These are phyloP conservation scores for Ophiosphaerella herpotricha DNA, from an alignment of 2,329 filamentous ascomycete species.

Conservation along the genomic window DNA sequence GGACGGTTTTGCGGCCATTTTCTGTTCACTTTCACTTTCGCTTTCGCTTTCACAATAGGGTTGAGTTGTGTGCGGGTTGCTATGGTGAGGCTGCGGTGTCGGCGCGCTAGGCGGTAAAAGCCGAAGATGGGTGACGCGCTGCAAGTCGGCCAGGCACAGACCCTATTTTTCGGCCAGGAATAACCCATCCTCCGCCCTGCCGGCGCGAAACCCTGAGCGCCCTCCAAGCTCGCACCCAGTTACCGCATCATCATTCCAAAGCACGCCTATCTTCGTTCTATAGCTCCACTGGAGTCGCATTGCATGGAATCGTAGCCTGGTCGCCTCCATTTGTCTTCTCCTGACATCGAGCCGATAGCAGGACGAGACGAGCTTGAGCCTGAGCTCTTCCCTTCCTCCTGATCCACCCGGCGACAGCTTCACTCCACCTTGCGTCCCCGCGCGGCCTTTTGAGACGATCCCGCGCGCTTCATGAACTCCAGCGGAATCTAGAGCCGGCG, in stretches of 20 bases:
- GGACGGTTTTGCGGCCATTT: no score
- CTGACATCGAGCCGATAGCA: slow-evolving; percentile 15
- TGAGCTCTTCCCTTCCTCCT: slow-evolving; percentile 28
- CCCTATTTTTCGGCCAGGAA: slow-evolving; percentile 5
- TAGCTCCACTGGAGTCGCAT: slow-evolving; percentile 21
- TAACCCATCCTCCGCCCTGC: slow-evolving; percentile 1
- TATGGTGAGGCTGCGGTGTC: no score
- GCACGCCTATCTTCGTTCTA: slow-evolving; percentile 3
- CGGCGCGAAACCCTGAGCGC: slow-evolving; percentile 12
- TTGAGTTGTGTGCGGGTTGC: no score
- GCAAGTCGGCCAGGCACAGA: background rate
- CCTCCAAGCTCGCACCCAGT: slow-evolving; percentile 13
- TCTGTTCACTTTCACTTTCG: no score
- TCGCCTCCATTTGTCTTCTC: slow-evolving; percentile 12
- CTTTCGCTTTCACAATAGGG: no score
- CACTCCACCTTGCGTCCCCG: slow-evolving; percentile 9
- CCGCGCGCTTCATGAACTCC: slow-evolving; percentile 29
- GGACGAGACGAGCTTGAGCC: slow-evolving; percentile 32
- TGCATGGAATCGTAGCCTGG: slow-evolving; percentile 19
- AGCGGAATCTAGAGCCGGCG: slow-evolving; percentile 26
- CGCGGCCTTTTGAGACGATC: slow-evolving; percentile 8
- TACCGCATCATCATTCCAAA: slow-evolving; percentile 18
- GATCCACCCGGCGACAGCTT: slow-evolving; percentile 25
- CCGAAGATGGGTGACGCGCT: slow-evolving; percentile 4
- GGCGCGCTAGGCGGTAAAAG: no score